Percentiles rank a stretch among this genome's conserved stretches.
Evolutionary conservation across 805 yeast genomes (phyloP).

Genomic region (Candida quercuum): DNA sequence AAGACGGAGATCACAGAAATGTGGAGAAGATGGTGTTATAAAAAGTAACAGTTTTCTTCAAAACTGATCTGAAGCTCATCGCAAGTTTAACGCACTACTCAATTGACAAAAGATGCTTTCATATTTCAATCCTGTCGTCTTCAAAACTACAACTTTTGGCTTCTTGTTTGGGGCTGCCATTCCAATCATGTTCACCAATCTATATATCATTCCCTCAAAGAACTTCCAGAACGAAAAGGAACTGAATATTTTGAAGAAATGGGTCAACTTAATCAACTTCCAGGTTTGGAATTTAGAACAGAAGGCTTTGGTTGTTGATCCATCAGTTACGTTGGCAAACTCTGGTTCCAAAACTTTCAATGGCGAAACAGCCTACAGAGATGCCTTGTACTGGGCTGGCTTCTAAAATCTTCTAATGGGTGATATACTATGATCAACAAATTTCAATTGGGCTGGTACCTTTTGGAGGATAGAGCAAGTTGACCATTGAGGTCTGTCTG

Average conservation of each 20-base stretch:
- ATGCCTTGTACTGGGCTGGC: slow-evolving; percentile 28
- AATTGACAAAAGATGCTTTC: slow-evolving; percentile 4
- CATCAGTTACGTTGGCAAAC: not conserved
- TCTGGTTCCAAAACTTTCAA: slow-evolving; percentile 1
- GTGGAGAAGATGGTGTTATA: slow-evolving; percentile 6
- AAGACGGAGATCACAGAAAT: no score
- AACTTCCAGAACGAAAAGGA: slow-evolving; percentile 16
- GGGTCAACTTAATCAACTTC: slow-evolving; percentile 18
- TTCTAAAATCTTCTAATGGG: slow-evolving; percentile 11
- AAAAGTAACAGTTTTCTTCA: no score
- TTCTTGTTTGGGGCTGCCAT: slow-evolving; percentile 19
- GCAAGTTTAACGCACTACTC: no score
- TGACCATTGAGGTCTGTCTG: no score
- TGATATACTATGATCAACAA: no score
- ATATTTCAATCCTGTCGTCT: slow-evolving; percentile 5
- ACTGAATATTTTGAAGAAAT: slow-evolving; percentile 16
- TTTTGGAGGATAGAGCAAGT: no score
- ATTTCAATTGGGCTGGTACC: no score
- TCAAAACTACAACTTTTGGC: slow-evolving; percentile 20
- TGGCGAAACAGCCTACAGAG: slow-evolving; percentile 17
- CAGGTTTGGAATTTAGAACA: slow-evolving; percentile 14
- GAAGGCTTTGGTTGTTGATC: not conserved
- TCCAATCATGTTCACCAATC: slow-evolving; percentile 19
- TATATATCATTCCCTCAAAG: slow-evolving; percentile 16
- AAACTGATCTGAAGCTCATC: no score